A percentile compares a stretch with the other conserved stretches of the same genome.
These are phyloP conservation scores for Candida freyschussii DNA, from an alignment of 1,139 yeast species.

Conservation along the genomic window DNA sequence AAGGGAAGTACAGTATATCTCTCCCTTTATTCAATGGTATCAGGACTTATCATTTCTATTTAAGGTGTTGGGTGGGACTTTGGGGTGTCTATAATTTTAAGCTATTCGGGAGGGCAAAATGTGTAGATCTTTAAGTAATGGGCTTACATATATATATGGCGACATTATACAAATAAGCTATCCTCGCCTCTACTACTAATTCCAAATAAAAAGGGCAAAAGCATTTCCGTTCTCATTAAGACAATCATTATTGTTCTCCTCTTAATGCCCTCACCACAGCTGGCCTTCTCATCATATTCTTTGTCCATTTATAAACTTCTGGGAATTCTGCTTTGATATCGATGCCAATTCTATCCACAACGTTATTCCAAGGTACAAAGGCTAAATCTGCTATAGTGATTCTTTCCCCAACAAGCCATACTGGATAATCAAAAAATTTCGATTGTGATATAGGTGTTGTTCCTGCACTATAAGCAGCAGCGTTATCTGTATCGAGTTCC, in stretches of 20 bases:
- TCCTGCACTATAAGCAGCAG: conserved; percentile 85
- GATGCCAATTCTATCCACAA: conserved; percentile 88
- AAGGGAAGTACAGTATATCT: too few relatives aligned
- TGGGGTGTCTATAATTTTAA: too few relatives aligned
- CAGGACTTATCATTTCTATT: too few relatives aligned
- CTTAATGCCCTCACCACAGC: conserved; percentile 75
- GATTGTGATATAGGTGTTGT: conserved; percentile 84
- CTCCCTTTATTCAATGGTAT: too few relatives aligned
- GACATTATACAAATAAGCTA: too few relatives aligned
- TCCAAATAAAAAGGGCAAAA: too few relatives aligned
- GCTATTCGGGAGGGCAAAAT: too few relatives aligned
- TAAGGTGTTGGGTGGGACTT: too few relatives aligned
- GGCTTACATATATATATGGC: too few relatives aligned
- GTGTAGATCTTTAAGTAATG: too few relatives aligned
- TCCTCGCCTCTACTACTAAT: too few relatives aligned
- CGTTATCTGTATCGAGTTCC: conserved; percentile 86
- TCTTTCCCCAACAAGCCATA: conserved; percentile 90
- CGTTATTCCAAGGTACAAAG: conserved; percentile 96
- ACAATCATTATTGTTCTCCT: conserved; percentile 46
- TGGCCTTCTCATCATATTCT: conserved; percentile 85
- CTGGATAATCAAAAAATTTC: conserved; percentile 86
- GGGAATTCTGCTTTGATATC: conserved; percentile 85
- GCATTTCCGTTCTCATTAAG: too few relatives aligned
- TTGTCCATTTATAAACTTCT: conserved; percentile 95
- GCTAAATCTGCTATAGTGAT: conserved; percentile 89